Base-by-base conservation (phyloP, 768 basidiomycete species). In the Gautieria morchelliformis region DNA sequence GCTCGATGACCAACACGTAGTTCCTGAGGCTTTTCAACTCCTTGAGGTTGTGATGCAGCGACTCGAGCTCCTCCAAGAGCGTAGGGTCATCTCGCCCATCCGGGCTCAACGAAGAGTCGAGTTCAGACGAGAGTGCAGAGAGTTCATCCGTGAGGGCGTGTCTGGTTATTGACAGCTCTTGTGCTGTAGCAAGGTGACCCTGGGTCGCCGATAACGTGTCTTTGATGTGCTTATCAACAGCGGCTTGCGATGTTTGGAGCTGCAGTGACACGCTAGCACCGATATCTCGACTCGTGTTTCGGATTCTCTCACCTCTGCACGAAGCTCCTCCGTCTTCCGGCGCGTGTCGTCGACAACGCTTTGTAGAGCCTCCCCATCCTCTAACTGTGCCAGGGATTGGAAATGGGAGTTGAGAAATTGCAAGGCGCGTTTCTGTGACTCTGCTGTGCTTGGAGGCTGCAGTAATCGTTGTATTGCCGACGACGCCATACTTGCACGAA, bases 91-190 rank as follows among this genome's bases (percentile, higher is more conserved):
- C 70, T 10, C 77, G 74, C 45, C 72, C 75, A 14, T 75, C 77
- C 12, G 15, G 11, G 11, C 74, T 72, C 30, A 80, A 62, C 2
- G 79, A 73, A 1, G 85, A 85, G 49, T 82, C 74, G 42, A 95
- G 74, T 52, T 85, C 81, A 52, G 75, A 71, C 5, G 81, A 80
- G 30, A 95, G 71, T 58, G 79, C 79, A 12, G 82, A 73, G 11
- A 94, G 74, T 67, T 93, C 86, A 65, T 95, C 92, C 15, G 82
- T 78, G 19, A 94, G 72, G 1, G 79, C 80, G 69, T 92, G 88
- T 24, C 92, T 78, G 35, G 85, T 70, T n/a, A 88, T 74, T 1
- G 89, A 83, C 41, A 92, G 73, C 56, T 85, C 82, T 64, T 89
- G 84, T 0, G 88, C 87, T 9, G 81, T 77, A 52, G 77, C 73